Evolutionary conservation across 352 stramenopile genomes (phyloP).

Genomic region (Globisporangium takayamanum): DNA sequence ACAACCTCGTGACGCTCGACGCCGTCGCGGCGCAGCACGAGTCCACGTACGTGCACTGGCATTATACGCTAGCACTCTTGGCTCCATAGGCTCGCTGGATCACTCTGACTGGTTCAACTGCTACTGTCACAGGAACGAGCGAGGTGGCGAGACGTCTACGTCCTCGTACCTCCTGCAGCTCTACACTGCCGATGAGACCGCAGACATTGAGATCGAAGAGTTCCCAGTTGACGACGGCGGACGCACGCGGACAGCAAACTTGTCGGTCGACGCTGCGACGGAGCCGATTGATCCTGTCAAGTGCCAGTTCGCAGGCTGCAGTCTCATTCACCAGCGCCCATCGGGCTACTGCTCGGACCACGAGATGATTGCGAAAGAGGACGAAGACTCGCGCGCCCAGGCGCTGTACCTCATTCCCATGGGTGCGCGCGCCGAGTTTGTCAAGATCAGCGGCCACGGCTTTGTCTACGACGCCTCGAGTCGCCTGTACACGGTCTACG

Average conservation of each 20-base stretch:
- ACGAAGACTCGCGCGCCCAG: constrained; percentile 75
- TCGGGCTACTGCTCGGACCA: constrained; percentile 73
- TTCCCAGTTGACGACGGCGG: constrained; percentile 17
- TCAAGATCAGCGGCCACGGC: constrained; percentile 68
- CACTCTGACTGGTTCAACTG: not conserved
- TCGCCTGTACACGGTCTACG: constrained; percentile 78
- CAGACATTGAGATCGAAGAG: constrained; percentile 77
- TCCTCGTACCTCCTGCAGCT: constrained; percentile 70
- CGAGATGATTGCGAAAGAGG: constrained; percentile 74
- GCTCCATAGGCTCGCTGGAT: no score
- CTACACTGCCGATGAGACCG: constrained; percentile 75
- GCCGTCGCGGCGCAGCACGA: constrained; percentile 51
- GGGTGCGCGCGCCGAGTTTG: constrained; percentile 58
- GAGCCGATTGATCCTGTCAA: constrained; percentile 16
- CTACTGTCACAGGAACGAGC: constrained; percentile 1
- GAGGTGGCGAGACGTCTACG: constrained; percentile 22
- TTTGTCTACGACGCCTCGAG: constrained; percentile 72
- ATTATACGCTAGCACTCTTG: no score
- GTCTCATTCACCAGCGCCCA: constrained; percentile 49
- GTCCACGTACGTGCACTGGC: constrained; percentile 29
- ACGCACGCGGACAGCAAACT: constrained; percentile 46
- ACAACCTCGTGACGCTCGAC: constrained; percentile 68
- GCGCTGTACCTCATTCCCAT: constrained; percentile 74
- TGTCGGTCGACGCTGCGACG: constrained; percentile 25
- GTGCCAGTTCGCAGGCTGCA: constrained; percentile 51